Evolutionary conservation across 306 rosid species (phyloP).

Genomic region (Lathyrus tuberosus): DNA sequence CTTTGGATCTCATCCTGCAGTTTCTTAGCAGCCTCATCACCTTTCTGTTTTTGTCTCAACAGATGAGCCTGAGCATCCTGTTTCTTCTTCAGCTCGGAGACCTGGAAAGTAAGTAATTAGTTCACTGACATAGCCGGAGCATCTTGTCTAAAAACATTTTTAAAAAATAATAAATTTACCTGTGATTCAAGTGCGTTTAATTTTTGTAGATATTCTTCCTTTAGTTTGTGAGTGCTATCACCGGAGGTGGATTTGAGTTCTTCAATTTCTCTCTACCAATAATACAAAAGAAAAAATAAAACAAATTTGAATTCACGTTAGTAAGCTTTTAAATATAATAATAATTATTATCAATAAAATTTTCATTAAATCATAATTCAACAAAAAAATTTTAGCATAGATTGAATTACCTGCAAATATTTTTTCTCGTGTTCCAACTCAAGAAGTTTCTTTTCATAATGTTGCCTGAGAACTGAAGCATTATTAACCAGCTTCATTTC

Average conservation of each 20-base stretch:
- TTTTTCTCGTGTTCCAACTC: conserved; percentile 92
- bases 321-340: conserved; percentile 1
- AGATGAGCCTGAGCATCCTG: conserved; percentile 97
- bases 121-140: background rate
- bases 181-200: conserved; percentile 85
- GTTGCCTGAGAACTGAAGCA: conserved; percentile 71
- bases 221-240: conserved; percentile 86
- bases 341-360: background rate
- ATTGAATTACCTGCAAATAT: conserved; percentile 67
- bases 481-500: conserved; percentile 83
- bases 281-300: background rate
- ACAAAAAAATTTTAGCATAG: background rate
- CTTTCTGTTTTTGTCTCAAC: conserved; percentile 85
- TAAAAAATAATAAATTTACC: conserved; percentile 48
- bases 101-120: conserved; percentile 61
- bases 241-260: conserved; percentile 71
- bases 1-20: conserved; percentile 97
- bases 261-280: conserved; percentile 82
- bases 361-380: background rate
- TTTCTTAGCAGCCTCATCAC: conserved; percentile 89
- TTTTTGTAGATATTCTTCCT: conserved; percentile 87
- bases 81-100: conserved; percentile 81
- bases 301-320: conserved; percentile 14
- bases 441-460: conserved; percentile 88
- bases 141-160: background rate